Conservation (phyloP, 129 eudicot genomes). For the Ambrosia artemisiifolia region DNA sequence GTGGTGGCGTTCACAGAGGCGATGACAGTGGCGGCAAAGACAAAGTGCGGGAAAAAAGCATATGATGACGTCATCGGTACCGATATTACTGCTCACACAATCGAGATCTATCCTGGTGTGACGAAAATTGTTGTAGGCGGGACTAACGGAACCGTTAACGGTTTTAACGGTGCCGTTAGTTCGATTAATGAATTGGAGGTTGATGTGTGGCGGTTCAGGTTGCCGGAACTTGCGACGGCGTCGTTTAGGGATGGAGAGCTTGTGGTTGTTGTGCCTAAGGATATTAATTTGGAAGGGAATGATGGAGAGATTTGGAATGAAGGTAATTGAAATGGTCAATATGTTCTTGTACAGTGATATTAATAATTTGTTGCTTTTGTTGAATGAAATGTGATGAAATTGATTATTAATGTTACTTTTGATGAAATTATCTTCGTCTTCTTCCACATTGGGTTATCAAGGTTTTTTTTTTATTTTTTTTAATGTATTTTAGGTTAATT, state of each 20-base stretch:
- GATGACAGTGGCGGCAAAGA: no score
- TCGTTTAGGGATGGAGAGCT: slow-evolving; percentile 71
- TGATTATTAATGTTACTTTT: slow-evolving; percentile 8
- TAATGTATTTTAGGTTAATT: no score
- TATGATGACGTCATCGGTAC: slow-evolving; percentile 56
- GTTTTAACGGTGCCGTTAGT: not conserved
- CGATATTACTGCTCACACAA: slow-evolving; percentile 52
- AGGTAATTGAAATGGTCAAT: slow-evolving; percentile 39
- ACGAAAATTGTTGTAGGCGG: slow-evolving; percentile 66
- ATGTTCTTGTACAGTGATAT: slow-evolving; percentile 72
- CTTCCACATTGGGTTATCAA: not conserved
- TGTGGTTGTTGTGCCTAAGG: slow-evolving; percentile 86
- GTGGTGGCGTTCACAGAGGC: no score
- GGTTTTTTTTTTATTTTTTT: no score
- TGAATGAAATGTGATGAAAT: slow-evolving; percentile 19
- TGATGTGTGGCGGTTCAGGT: slow-evolving; percentile 83
- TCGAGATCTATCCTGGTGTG: slow-evolving; percentile 89
- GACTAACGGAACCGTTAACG: not conserved
- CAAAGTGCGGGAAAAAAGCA: no score
- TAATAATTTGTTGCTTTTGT: no score
- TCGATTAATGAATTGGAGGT: slow-evolving; percentile 53
- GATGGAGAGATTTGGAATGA: slow-evolving; percentile 27
- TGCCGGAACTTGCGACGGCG: slow-evolving; percentile 89
- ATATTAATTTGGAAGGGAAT: slow-evolving; percentile 29
- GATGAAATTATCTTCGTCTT: slow-evolving; percentile 12